phyloP scores from a whole-genome alignment of 805 yeast genomes.

The Kodamaea kaohsiungensis region DNA sequence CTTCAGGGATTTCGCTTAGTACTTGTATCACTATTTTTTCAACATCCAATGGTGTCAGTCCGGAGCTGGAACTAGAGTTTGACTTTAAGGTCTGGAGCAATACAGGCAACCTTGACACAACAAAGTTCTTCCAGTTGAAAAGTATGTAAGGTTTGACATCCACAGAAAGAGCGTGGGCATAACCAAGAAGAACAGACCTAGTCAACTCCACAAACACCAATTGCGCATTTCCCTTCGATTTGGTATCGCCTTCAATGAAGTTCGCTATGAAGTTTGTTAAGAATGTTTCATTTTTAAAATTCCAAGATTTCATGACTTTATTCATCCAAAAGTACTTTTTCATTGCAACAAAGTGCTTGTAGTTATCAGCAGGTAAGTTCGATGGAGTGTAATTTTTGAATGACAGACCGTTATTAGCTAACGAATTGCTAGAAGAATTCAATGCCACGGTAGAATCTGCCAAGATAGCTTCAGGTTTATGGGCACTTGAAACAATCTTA shows the following conservation, averaged over 20 bases:
- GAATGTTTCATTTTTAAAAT: conserved; percentile 16
- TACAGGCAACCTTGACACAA: conserved; percentile 30
- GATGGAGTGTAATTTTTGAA: conserved; percentile 1
- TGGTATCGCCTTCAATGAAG: conserved; percentile 2
- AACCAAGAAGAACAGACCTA: conserved; percentile 22
- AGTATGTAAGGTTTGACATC: conserved; percentile 25
- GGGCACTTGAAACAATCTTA: not conserved
- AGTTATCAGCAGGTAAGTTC: conserved; percentile 3
- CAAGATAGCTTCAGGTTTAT: not conserved
- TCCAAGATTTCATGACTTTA: conserved; percentile 25
- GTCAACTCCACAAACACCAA: conserved; percentile 18
- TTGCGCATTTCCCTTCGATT: conserved; percentile 7
- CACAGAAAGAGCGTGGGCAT: conserved; percentile 17
- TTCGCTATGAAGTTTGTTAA: conserved; percentile 11
- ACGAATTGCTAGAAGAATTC: not conserved
- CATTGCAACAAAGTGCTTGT: conserved; percentile 12
- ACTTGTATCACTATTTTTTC: not conserved
- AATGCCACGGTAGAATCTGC: not conserved
- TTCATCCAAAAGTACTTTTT: conserved; percentile 33
- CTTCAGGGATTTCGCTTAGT: conserved; percentile 1
- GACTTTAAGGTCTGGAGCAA: conserved; percentile 21
- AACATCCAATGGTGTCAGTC: conserved; percentile 5
- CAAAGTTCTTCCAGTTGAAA: conserved; percentile 38
- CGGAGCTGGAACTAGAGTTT: not conserved
- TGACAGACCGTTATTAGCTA: not conserved